phyloP scores from a whole-genome alignment of 371 early-diverging fungal genomes.

The Umbelopsis sp. region DNA sequence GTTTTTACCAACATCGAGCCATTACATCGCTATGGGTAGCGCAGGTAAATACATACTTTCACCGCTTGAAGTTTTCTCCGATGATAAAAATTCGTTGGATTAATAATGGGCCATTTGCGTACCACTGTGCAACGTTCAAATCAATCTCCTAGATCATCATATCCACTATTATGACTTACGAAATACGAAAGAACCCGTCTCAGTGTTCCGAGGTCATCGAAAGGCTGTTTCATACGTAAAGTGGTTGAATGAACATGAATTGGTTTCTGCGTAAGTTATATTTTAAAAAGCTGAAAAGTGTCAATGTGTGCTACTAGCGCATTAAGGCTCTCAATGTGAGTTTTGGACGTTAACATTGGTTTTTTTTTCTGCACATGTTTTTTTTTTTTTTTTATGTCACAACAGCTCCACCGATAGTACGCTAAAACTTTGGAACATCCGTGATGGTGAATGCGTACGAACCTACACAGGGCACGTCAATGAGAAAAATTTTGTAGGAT shows the following conservation, averaged over 20 bases:
- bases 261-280: conserved; percentile 73
- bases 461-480: conserved; percentile 86
- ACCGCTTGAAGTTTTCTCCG: background rate
- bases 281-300: background rate
- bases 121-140: too few species aligned
- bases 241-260: conserved; percentile 70
- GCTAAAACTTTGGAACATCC: conserved; percentile 80
- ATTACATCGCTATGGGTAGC: conserved; percentile 85
- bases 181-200: conserved; percentile 64
- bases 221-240: conserved; percentile 94
- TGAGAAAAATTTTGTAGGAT: conserved; percentile 95
- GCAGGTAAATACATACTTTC: conserved; percentile 57
- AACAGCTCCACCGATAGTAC: conserved; percentile 86
- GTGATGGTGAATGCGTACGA: conserved; percentile 55
- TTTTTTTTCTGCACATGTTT: background rate
- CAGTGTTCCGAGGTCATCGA: conserved; percentile 79
- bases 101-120: too few species aligned
- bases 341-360: background rate
- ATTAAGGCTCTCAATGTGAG: too few species aligned
- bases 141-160: conserved; percentile 69
- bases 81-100: background rate
- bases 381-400: background rate
- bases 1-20: conserved; percentile 77
- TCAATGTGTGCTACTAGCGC: too few species aligned
- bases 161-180: conserved; percentile 89